Conservation (phyloP, 2,329 filamentous ascomycete genomes). For the Botrytis elliptica region DNA sequence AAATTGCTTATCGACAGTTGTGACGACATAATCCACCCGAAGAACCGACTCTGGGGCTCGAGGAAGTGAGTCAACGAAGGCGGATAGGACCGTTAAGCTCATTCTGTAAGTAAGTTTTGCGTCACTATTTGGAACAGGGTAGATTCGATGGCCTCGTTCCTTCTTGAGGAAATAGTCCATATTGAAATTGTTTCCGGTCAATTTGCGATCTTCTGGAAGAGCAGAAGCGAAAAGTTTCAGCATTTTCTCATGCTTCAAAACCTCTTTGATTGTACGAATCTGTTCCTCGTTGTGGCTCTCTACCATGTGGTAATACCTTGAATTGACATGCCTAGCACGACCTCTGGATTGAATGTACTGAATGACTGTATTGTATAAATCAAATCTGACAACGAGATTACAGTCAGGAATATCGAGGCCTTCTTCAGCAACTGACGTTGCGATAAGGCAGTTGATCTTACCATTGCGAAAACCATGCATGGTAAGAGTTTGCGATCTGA, state of each 20-base stretch:
- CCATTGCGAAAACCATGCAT: conserved; percentile 64
- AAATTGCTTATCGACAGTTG: conserved; percentile 56
- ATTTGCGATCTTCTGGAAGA: conserved; percentile 71
- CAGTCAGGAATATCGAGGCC: conserved; percentile 68
- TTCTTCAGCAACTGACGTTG: conserved; percentile 66
- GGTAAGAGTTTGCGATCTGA: conserved; percentile 71
- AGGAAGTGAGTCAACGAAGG: conserved; percentile 70
- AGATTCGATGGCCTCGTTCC: conserved; percentile 43
- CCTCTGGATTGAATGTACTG: conserved; percentile 94
- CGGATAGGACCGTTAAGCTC: conserved; percentile 68
- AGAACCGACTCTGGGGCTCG: conserved; percentile 42
- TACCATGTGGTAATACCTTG: conserved; percentile 81
- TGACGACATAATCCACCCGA: conserved; percentile 61
- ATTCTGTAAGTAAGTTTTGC: conserved; percentile 78
- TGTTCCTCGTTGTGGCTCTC: conserved; percentile 69
- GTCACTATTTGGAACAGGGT: conserved; percentile 63
- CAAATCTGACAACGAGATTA: conserved; percentile 71
- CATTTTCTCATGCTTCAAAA: conserved; percentile 56
- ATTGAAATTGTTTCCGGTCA: conserved; percentile 59
- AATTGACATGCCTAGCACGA: conserved; percentile 73
- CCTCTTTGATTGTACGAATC: conserved; percentile 54
- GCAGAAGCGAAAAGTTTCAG: conserved; percentile 75
- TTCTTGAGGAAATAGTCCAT: conserved; percentile 55
- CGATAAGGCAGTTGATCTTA: conserved; percentile 61
- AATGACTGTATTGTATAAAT: conserved; percentile 85